Evolutionary conservation across 257 asterid genomes (phyloP), one percentile per base, ranked within the genome.

Genomic region (Solanum chilense): DNA sequence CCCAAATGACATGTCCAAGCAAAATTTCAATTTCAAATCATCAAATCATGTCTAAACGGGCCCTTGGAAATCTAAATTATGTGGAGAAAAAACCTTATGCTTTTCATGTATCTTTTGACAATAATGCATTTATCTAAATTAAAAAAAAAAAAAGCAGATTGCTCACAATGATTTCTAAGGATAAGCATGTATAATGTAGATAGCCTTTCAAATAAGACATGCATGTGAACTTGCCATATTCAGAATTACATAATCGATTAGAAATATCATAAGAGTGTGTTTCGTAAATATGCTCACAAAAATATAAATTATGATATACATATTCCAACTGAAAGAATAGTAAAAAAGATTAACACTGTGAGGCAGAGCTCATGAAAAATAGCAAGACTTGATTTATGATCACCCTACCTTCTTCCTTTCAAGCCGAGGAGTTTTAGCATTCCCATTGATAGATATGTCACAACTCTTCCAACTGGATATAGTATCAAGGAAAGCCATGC

Each of bases 401-500:
- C 33, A 42, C 18, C 87, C 64, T 39, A 95, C 99, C 99, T 97
- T 94, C 95, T 95, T 88, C 98, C 98, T 90, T 97, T 97, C 92
- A 97, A 86, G 58, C 99, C 98, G 35, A 97, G 95, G 91, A 97
- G 91, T 90, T 97, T 97, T 90, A 97, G 93, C 97, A 97, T 97
- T 88, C 99, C 99, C 99, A 94, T 96, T 77, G 99, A 97, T 76
- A 97, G 90, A 91, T 93, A 97, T 29, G 99, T 97, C 52, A 97
- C 99, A 62, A 97, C 94, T 93, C 99, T 92, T 86, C 99, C 99
- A 73, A 97, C 98, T 68, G 99, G 99, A 92, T 97, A 97, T 85
- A 97, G 89, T 66, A 97, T 89, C 29, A 93, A 90, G 60, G 99
- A 97, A 90, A 97, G 99, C 99, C 99, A 97, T 23, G 99, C 99